A percentile compares a stretch with the other conserved stretches of the same genome.
phyloP scores from a whole-genome alignment of 176 grass and related monocot species.

The Musa troglodytarum region DNA sequence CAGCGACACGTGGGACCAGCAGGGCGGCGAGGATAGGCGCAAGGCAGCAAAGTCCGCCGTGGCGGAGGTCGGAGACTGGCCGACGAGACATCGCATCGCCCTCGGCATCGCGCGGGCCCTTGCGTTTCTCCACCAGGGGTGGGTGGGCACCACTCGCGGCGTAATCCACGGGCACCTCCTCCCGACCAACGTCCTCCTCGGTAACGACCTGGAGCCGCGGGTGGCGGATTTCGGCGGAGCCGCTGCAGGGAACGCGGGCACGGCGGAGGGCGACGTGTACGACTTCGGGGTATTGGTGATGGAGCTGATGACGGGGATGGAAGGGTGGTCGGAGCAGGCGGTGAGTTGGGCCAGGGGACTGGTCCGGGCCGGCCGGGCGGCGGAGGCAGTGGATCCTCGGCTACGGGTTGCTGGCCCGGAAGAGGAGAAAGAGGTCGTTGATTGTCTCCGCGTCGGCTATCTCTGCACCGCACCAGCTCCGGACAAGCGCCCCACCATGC shows the following conservation, averaged over 20 bases:
- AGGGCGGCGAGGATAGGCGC: background rate
- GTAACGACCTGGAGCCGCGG: slow-evolving; percentile 63
- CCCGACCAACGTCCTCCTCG: slow-evolving; percentile 61
- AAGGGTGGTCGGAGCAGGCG: slow-evolving; percentile 20
- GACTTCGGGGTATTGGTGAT: slow-evolving; percentile 62
- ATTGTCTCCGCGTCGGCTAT: slow-evolving; percentile 59
- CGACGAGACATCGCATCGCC: slow-evolving; percentile 58
- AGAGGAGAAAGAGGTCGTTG: slow-evolving; percentile 34
- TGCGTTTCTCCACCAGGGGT: slow-evolving; percentile 90
- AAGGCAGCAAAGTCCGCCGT: background rate
- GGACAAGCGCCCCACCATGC: slow-evolving; percentile 74
- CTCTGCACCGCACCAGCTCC: slow-evolving; percentile 52
- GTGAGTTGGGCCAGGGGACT: background rate
- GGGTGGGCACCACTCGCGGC: slow-evolving; percentile 39
- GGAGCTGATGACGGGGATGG: slow-evolving; percentile 65
- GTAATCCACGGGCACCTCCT: slow-evolving; percentile 65
- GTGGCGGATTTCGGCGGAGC: slow-evolving; percentile 48
- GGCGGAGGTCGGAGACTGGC: slow-evolving; percentile 31
- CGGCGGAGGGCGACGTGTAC: slow-evolving; percentile 52
- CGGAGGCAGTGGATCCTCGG: slow-evolving; percentile 1
- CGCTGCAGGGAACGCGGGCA: background rate
- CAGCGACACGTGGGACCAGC: slow-evolving; percentile 34
- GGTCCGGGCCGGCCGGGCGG: background rate
- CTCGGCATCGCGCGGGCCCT: slow-evolving; percentile 66
- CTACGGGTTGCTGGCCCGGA: background rate